Evolutionary conservation across 1,139 yeast genomes (phyloP), one percentile per base, ranked within the genome.

Genomic region (Yamadazyma trypodendri): DNA sequence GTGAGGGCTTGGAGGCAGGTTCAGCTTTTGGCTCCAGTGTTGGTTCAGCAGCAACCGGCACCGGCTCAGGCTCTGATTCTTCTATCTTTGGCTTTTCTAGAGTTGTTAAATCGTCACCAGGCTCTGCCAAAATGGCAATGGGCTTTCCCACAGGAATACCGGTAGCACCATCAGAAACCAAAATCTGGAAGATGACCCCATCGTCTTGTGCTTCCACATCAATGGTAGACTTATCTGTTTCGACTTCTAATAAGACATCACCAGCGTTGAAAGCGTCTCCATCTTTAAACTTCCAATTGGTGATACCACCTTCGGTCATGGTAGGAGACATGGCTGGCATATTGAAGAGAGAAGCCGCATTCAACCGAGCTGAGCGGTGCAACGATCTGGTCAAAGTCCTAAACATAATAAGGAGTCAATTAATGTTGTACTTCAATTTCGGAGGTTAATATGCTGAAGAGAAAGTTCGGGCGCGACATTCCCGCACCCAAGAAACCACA

Each of bases 241-340:
- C 97, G 25, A 89, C 86, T 55, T 89, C 97, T 38, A 89, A 65
- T 39, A 89, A 63, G 2, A 86, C 89, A 56, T 92, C 97, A 21
- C 98, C 98, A 4, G 95, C 79, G 31, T 68, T 58, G 62, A 84
- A 90, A 6, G 69, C 45, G 11, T 87, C 94, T 34, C 96, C 97
- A 35, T 82, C 81, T 57, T 88, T 81, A 55, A 81, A 74, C 60
- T 88, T 87, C 98, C 98, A 92, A 39, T 79, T 73, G n/a, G 88
- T 88, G 50, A 92, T 77, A n/a, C 96, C 96, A 32, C 98, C 98
- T 57, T 83, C 89, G 21, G 92, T 88, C 98, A 92, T 92, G 15
- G 98, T 92, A 28, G 98, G 98, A 6, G 97, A 89, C 97, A 92
- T 87, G 20, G 98, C 97, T 3, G 98, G 98, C 97, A 92, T 92